phyloP scores from a whole-genome alignment of 2,329 filamentous ascomycete species.

The Penicillium palitans region DNA sequence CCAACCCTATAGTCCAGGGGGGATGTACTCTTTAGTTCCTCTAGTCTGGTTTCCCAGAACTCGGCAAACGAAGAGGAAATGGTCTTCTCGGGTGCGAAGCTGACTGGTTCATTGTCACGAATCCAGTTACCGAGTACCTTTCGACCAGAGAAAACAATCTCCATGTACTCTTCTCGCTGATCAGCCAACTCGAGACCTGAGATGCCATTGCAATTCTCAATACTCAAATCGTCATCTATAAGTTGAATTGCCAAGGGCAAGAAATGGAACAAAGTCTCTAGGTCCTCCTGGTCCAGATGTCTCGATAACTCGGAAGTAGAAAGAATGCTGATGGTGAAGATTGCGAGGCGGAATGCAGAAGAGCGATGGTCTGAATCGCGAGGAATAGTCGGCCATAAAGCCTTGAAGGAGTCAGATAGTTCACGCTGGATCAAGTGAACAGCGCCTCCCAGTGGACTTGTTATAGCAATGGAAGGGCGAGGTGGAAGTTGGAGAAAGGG shows the following conservation, averaged over 20 bases:
- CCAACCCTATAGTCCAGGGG: conserved; percentile 42
- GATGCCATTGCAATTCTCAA: conserved; percentile 56
- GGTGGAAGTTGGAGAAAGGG: conserved; percentile 49
- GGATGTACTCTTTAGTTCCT: conserved; percentile 31
- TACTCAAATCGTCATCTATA: conserved; percentile 60
- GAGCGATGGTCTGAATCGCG: conserved; percentile 71
- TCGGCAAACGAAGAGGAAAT: conserved; percentile 27
- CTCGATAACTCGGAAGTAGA: conserved; percentile 40
- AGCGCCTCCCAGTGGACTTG: conserved; percentile 69
- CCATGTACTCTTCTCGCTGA: conserved; percentile 54
- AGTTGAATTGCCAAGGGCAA: conserved; percentile 58
- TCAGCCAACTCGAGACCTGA: conserved; percentile 51
- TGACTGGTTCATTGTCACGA: conserved; percentile 23
- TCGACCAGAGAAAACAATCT: conserved; percentile 55
- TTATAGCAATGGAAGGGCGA: conserved; percentile 66
- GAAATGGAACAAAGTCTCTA: conserved; percentile 49
- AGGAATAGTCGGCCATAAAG: conserved; percentile 37
- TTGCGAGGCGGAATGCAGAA: conserved; percentile 70
- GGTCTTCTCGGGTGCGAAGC: conserved; percentile 16
- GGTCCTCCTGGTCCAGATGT: conserved; percentile 33
- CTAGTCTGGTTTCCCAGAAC: conserved; percentile 41
- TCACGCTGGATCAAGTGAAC: conserved; percentile 60
- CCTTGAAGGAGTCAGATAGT: conserved; percentile 27
- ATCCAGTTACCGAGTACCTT: conserved; percentile 49
- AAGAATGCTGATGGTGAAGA: conserved; percentile 66